Conservation (phyloP, 2,329 filamentous ascomycete genomes). For the Phyllosticta citribraziliensis region DNA sequence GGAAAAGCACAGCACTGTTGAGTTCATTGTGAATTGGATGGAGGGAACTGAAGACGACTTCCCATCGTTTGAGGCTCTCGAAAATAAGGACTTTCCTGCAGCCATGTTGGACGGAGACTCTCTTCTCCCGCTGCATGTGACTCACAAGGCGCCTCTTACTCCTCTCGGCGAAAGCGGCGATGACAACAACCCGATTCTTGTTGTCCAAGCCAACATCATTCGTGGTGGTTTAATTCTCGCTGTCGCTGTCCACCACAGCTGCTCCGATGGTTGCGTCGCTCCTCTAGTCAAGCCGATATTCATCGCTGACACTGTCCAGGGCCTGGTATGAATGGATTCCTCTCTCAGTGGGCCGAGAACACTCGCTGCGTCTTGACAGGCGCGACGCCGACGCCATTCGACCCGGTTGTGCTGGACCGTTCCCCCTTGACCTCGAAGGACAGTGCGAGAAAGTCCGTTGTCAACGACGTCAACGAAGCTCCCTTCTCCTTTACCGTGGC, state of each 20-base stretch:
- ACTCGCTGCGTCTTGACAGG: slow-evolving; percentile 13
- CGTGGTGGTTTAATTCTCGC: slow-evolving; percentile 20
- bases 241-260: slow-evolving; percentile 18
- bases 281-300: background rate
- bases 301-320: background rate
- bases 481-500: slow-evolving; percentile 11
- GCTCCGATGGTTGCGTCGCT: slow-evolving; percentile 12
- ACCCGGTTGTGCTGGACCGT: slow-evolving; percentile 6
- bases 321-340: slow-evolving; percentile 19
- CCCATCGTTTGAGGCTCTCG: slow-evolving; percentile 13
- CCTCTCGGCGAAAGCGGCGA: slow-evolving; percentile 9
- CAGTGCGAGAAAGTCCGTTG: too few relatives aligned
- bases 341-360: slow-evolving; percentile 20
- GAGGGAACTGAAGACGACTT: slow-evolving; percentile 13
- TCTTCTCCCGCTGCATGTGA: slow-evolving; percentile 11
- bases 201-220: slow-evolving; percentile 21
- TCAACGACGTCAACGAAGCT: background rate
- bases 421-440: slow-evolving; percentile 1
- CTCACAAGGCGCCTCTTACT: slow-evolving; percentile 11
- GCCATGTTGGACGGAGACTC: slow-evolving; percentile 8
- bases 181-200: slow-evolving; percentile 10
- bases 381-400: slow-evolving; percentile 9
- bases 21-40: slow-evolving; percentile 12
- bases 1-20: slow-evolving; percentile 11
- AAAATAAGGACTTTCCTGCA: slow-evolving; percentile 14